These are phyloP conservation scores for Allium fistulosum DNA, from an alignment of 106 monocot genomes.

Conservation along the genomic window DNA sequence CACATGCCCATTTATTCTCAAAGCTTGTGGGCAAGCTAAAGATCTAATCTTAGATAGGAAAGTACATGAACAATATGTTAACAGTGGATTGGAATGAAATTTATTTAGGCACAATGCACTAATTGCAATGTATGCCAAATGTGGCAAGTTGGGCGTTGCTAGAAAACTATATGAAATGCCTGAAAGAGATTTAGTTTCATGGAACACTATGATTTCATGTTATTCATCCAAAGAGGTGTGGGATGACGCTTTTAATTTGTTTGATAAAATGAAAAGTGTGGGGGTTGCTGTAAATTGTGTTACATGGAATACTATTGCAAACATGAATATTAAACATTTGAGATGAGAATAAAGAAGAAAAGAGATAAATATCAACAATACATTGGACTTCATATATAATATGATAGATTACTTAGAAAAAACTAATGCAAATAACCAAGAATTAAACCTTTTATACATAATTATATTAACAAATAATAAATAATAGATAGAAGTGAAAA, in stretches of 20 bases:
- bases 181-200: conserved; percentile 41
- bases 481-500: no score
- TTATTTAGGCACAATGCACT: conserved; percentile 50
- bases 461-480: no score
- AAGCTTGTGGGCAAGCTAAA: conserved; percentile 46
- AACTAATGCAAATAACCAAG: no score
- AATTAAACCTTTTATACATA: no score
- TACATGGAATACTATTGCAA: conserved; percentile 33
- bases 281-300: conserved; percentile 22
- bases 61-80: conserved; percentile 3
- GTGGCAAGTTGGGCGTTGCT: conserved; percentile 30
- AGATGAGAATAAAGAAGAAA: no score
- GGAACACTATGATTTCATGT: conserved; percentile 47
- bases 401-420: no score
- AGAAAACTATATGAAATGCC: conserved; percentile 62
- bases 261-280: conserved; percentile 20
- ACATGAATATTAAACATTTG: neutral
- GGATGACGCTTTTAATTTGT: conserved; percentile 37
- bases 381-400: no score
- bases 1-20: conserved; percentile 45
- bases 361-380: no score
- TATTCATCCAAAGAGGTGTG: conserved; percentile 34
- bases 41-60: conserved; percentile 27
- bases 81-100: conserved; percentile 6
- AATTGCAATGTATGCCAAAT: conserved; percentile 56